phyloP scores from a whole-genome alignment of 495 filamentous ascomycete species.

The Bacidia gigantensis region DNA sequence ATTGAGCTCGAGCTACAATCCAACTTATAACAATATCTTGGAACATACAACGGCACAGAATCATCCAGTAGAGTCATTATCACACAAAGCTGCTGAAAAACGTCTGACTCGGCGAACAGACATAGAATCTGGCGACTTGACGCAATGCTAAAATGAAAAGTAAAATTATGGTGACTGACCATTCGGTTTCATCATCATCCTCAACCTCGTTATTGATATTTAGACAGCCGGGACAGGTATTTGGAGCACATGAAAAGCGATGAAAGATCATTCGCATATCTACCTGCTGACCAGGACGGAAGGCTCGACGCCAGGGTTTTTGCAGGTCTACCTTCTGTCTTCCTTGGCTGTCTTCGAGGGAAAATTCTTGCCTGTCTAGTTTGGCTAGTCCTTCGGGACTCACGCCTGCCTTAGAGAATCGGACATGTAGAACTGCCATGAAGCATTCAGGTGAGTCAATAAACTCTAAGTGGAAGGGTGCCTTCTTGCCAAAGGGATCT shows the following conservation, averaged over 20 bases:
- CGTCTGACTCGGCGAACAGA: too few relatives aligned
- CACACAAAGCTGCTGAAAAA: too few relatives aligned
- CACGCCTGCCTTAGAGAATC: slow-evolving; percentile 14
- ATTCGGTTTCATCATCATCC: slow-evolving; percentile 6
- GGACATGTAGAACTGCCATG: slow-evolving; percentile 17
- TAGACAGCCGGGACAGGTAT: slow-evolving; percentile 15
- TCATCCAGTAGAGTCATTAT: too few relatives aligned
- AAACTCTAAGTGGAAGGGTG: slow-evolving; percentile 20
- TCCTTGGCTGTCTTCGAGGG: slow-evolving; percentile 13
- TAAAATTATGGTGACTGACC: too few relatives aligned
- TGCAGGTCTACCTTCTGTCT: slow-evolving; percentile 10
- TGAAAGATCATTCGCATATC: slow-evolving; percentile 22
- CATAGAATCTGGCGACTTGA: too few relatives aligned
- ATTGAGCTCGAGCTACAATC: too few relatives aligned
- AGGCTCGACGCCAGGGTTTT: slow-evolving; percentile 10
- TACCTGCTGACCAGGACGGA: slow-evolving; percentile 17
- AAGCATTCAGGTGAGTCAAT: slow-evolving; percentile 18
- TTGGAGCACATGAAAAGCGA: slow-evolving; percentile 13
- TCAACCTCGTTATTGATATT: slow-evolving; percentile 9
- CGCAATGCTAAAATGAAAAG: too few relatives aligned
- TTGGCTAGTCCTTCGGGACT: slow-evolving; percentile 13
- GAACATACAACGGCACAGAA: too few relatives aligned
- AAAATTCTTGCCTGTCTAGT: slow-evolving; percentile 14
- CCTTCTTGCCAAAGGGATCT: slow-evolving; percentile 17
- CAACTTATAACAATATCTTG: too few relatives aligned